A percentile compares a stretch with the other conserved stretches of the same genome.
These are phyloP conservation scores for Aspergillus quadricinctus DNA, from an alignment of 2,329 filamentous ascomycete species.

Conservation along the genomic window DNA sequence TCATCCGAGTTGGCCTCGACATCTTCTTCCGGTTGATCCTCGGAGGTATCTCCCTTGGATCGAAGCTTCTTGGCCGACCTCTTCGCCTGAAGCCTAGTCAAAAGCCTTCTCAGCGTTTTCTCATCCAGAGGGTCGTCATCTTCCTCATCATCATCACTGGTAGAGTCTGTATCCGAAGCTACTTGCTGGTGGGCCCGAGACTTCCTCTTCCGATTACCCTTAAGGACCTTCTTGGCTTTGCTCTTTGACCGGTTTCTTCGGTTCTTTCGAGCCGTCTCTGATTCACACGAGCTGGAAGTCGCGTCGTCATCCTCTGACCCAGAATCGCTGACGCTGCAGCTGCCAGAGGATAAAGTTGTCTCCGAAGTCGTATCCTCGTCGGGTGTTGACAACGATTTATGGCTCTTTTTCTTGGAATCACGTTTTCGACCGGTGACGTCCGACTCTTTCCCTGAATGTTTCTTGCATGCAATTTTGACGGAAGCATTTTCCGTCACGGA, in stretches of 20 bases:
- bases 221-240: conserved; percentile 30
- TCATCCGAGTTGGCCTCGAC: conserved; percentile 25
- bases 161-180: conserved; percentile 25
- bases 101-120: conserved; percentile 27
- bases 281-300: conserved; percentile 15
- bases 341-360: conserved; percentile 16
- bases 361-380: conserved; percentile 20
- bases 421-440: conserved; percentile 18
- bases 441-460: conserved; percentile 19
- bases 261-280: conserved; percentile 22
- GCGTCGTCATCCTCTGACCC: conserved; percentile 11
- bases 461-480: conserved; percentile 30
- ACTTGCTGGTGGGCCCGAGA: conserved; percentile 26
- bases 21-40: conserved; percentile 30
- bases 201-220: conserved; percentile 34
- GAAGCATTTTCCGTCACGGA: conserved; percentile 20
- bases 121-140: conserved; percentile 25
- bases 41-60: conserved; percentile 24
- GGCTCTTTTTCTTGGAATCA: conserved; percentile 20
- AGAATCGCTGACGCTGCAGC: conserved; percentile 18
- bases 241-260: conserved; percentile 36
- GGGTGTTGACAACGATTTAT: conserved; percentile 17
- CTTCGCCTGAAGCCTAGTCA: conserved; percentile 33
- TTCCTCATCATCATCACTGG: conserved; percentile 23
- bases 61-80: conserved; percentile 27